Percentiles rank a stretch among this genome's conserved stretches.
These are phyloP conservation scores for Nakazawaea sp. DNA, from an alignment of 805 yeast genomes.

Conservation along the genomic window DNA sequence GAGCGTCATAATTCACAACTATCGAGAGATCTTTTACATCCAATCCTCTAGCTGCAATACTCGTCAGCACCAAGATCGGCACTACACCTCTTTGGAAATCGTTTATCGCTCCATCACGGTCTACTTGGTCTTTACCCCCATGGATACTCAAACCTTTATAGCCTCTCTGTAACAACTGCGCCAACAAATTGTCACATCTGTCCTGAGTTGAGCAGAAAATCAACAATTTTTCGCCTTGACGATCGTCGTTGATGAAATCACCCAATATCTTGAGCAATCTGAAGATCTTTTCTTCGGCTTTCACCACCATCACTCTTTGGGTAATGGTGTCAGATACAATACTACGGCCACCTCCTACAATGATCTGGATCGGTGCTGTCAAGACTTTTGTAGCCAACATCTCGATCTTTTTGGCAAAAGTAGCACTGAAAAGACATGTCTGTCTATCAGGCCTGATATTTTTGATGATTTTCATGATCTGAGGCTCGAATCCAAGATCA, in stretches of 20 bases:
- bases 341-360: slow-evolving; percentile 67
- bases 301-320: slow-evolving; percentile 62
- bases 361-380: slow-evolving; percentile 60
- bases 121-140: slow-evolving; percentile 87
- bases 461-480: slow-evolving; percentile 71
- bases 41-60: slow-evolving; percentile 90
- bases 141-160: slow-evolving; percentile 67
- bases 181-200: slow-evolving; percentile 68
- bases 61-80: slow-evolving; percentile 78
- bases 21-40: slow-evolving; percentile 83
- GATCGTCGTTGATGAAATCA: slow-evolving; percentile 25
- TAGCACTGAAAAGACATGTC: slow-evolving; percentile 88
- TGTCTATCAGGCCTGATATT: slow-evolving; percentile 83
- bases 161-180: slow-evolving; percentile 43
- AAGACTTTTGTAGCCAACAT: slow-evolving; percentile 62
- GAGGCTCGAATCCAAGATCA: slow-evolving; percentile 97
- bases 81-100: slow-evolving; percentile 59
- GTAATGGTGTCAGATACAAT: slow-evolving; percentile 75
- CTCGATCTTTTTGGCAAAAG: slow-evolving; percentile 81
- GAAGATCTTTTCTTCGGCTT: slow-evolving; percentile 48
- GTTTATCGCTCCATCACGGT: slow-evolving; percentile 66
- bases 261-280: slow-evolving; percentile 52
- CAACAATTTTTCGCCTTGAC: slow-evolving; percentile 45
- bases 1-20: slow-evolving; percentile 77
- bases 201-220: slow-evolving; percentile 87